Base-by-base conservation (phyloP, 2,329 filamentous ascomycete species). In the Monosporascus sp. region DNA sequence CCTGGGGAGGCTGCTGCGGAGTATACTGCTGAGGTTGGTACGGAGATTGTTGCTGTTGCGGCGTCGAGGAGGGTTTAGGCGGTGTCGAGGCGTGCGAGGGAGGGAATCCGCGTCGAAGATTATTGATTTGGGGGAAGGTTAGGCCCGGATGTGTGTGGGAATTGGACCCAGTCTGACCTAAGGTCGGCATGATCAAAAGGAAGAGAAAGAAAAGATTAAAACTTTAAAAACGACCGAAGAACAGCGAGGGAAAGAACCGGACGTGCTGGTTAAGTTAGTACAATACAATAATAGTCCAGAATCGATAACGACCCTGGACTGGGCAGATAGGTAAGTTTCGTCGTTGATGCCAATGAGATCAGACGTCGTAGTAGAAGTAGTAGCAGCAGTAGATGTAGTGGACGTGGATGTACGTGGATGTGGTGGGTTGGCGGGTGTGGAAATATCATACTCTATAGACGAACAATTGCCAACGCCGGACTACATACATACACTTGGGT, bases 21-120 rank as follows among this genome's bases (percentile, higher is more conserved):
- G 76, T 67, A 65, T 83, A 83, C 55, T 75, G 71, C 58, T 79
- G 76, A 51, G 74, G 64, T 65, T 81, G 79, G 63, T 83, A 84
- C 2, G 79, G 76, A 55, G 79, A 76, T 55, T 78, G 76, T 62
- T 79, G 74, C 58, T 80, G 79, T 58, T 79, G 65, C 31, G 74
- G 74, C 22, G 77, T 76, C 40, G 80, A 77, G 27, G 80, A 79
- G 56, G 79, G 77, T 65, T 83, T 82, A 65, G 77, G 81, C 59
- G 74, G 72, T 61, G 77, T 76, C 59, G 74, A 76, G 55, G 76
- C 71, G 62, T 79, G 78, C 37, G 74, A 70, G 52, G 75, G 71
- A 63, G 72, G 72, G 59, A 74, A 80, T 58, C 64, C 69, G 53
- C 79, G 78, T 68, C 79, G 72, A 55, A 81, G 61, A 65, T 70